These are phyloP conservation scores for Omphalotus guepiniiformis DNA, from an alignment of 768 basidiomycete species.

Conservation along the genomic window DNA sequence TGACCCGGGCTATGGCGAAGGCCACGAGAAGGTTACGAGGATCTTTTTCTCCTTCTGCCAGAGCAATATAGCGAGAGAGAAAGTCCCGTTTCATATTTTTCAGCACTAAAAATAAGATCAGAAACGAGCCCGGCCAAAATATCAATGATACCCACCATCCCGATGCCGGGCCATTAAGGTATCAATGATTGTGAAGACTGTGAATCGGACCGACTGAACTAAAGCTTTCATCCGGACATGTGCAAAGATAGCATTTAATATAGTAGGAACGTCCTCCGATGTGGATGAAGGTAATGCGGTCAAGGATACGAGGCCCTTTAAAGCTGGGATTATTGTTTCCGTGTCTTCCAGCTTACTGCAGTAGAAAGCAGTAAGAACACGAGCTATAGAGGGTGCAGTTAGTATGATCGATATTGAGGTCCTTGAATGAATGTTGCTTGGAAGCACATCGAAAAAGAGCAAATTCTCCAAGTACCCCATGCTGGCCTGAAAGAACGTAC, in stretches of 20 bases:
- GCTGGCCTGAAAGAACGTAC: too few relatives aligned
- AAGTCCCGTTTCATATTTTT: constrained; percentile 72
- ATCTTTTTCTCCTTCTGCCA: constrained; percentile 97
- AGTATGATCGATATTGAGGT: too few relatives aligned
- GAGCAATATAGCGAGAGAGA: constrained; percentile 62
- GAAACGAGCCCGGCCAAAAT: neutral
- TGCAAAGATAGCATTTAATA: constrained; percentile 62
- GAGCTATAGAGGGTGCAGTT: constrained; percentile 44
- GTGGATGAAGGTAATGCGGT: constrained; percentile 60
- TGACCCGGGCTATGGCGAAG: constrained; percentile 83
- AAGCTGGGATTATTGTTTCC: constrained; percentile 77
- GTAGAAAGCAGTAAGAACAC: constrained; percentile 80
- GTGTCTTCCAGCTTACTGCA: constrained; percentile 83
- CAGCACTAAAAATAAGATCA: constrained; percentile 41
- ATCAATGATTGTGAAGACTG: constrained; percentile 80
- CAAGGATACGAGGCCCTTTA: constrained; percentile 70
- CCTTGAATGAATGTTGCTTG: too few relatives aligned
- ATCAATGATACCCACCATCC: constrained; percentile 41
- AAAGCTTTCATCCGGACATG: constrained; percentile 81
- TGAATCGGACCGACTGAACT: constrained; percentile 76
- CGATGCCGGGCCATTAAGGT: constrained; percentile 67
- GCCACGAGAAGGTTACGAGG: constrained; percentile 89
- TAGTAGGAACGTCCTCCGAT: constrained; percentile 56
- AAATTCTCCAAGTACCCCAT: too few relatives aligned
- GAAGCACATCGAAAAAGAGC: too few relatives aligned